Evolutionary conservation across 805 yeast genomes (phyloP).

Genomic region (Sugiyamaella marilandica): DNA sequence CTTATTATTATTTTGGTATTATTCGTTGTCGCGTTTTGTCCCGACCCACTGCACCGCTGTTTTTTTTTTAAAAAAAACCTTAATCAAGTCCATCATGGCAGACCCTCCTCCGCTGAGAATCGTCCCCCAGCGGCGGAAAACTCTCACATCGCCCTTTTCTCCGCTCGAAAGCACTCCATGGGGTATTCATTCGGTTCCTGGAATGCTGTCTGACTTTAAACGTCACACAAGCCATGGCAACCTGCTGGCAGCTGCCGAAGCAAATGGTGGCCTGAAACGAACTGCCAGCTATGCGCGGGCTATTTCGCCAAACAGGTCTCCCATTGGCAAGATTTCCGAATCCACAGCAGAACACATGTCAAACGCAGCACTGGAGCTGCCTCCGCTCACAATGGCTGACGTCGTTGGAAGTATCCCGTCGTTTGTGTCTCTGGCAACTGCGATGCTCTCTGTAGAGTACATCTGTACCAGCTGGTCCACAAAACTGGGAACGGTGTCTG

Average conservation of each 20-base stretch:
- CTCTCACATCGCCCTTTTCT: slow-evolving; percentile 12
- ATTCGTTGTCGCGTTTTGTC: background rate
- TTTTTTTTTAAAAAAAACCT: background rate
- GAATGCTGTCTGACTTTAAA: slow-evolving; percentile 33
- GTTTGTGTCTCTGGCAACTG: slow-evolving; percentile 29
- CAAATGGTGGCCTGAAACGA: background rate
- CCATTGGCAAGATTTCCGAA: background rate
- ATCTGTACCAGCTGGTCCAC: slow-evolving; percentile 15
- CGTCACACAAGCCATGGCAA: slow-evolving; percentile 32
- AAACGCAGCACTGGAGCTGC: background rate
- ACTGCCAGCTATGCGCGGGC: background rate
- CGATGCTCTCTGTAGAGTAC: slow-evolving; percentile 25
- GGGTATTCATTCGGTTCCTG: slow-evolving; percentile 36
- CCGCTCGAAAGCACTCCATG: slow-evolving; percentile 23
- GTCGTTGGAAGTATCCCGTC: slow-evolving; percentile 30
- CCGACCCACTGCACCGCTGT: background rate
- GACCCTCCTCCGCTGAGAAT: slow-evolving; percentile 21
- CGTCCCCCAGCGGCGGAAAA: slow-evolving; percentile 28
- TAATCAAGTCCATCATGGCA: background rate
- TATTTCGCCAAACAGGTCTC: background rate
- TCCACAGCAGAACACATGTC: background rate
- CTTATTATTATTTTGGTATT: background rate
- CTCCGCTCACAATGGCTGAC: slow-evolving; percentile 3
- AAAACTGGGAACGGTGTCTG: background rate
- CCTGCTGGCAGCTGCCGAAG: slow-evolving; percentile 12